phyloP scores from a whole-genome alignment of 257 asterid genomes.

The Euphrasia confusa region DNA sequence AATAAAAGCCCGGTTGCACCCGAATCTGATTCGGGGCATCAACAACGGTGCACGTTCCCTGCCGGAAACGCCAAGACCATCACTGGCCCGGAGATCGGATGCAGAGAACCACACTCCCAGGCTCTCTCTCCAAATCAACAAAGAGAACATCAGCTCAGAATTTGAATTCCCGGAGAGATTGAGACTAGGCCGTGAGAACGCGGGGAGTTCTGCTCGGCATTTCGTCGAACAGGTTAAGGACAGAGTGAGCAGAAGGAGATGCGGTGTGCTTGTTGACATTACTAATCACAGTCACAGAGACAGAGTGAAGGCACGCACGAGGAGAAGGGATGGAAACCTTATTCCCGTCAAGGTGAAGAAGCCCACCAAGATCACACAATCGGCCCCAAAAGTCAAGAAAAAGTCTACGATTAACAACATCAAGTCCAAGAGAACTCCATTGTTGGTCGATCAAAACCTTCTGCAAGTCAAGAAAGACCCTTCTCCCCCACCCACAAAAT shows the following conservation, averaged over 20 bases:
- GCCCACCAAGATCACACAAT: conserved; percentile 25
- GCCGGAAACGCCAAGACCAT: conserved; percentile 74
- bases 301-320: conserved; percentile 9
- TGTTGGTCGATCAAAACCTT: conserved; percentile 49
- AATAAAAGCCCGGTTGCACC: conserved; percentile 21
- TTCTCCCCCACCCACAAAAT: conserved; percentile 40
- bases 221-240: conserved; percentile 63
- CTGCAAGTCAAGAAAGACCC: conserved; percentile 50
- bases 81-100: conserved; percentile 56
- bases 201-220: conserved; percentile 53
- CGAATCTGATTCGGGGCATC: conserved; percentile 19
- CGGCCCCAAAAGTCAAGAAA: conserved; percentile 12
- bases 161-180: background rate
- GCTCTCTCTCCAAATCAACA: conserved; percentile 59
- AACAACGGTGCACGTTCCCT: conserved; percentile 41
- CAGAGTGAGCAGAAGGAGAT: conserved; percentile 43
- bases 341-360: conserved; percentile 50
- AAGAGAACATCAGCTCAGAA: conserved; percentile 37
- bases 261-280: conserved; percentile 41
- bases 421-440: conserved; percentile 40
- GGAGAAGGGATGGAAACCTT: conserved; percentile 35
- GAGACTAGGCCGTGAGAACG: conserved; percentile 21
- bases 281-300: conserved; percentile 36
- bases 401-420: too few species aligned
- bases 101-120: conserved; percentile 42